Evolutionary conservation across 208 protist genomes (phyloP).

Genomic region (Acanthamoeba quina): DNA sequence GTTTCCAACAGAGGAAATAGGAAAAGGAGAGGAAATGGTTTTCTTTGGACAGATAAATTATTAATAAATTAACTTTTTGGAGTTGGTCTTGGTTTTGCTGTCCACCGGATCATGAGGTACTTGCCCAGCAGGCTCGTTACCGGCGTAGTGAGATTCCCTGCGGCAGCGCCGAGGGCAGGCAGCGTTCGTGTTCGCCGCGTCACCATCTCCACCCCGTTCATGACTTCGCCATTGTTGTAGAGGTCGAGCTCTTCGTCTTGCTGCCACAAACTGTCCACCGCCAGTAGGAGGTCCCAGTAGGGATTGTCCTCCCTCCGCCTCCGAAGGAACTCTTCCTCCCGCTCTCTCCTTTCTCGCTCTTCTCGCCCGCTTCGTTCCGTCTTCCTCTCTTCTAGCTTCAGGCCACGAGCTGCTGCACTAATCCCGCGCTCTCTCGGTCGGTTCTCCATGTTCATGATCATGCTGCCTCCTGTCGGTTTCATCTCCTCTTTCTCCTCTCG

Average conservation of each 20-base stretch:
- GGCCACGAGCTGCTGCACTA: not conserved
- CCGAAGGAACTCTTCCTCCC: not conserved
- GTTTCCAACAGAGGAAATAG: not conserved
- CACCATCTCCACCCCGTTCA: not conserved
- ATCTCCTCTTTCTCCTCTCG: not conserved
- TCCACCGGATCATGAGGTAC: slow-evolving; percentile 43
- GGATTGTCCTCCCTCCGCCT: not conserved
- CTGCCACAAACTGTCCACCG: not conserved
- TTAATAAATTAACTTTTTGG: too few species aligned
- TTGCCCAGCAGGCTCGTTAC: slow-evolving; percentile 1
- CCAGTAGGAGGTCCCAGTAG: not conserved
- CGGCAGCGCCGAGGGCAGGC: not conserved
- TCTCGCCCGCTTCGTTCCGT: not conserved
- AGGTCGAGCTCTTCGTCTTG: not conserved
- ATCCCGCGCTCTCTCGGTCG: not conserved
- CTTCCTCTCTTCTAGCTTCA: not conserved
- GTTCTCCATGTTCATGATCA: not conserved
- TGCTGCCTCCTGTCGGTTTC: not conserved
- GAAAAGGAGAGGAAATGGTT: not conserved
- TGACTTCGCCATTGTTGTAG: not conserved
- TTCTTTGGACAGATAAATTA: too few species aligned
- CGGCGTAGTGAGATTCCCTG: not conserved
- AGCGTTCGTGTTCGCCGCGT: not conserved
- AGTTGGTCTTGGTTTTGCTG: not conserved
- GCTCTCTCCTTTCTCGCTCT: not conserved